Conservation (phyloP, 352 stramenopile species). For the Phytophthora kernoviae region DNA sequence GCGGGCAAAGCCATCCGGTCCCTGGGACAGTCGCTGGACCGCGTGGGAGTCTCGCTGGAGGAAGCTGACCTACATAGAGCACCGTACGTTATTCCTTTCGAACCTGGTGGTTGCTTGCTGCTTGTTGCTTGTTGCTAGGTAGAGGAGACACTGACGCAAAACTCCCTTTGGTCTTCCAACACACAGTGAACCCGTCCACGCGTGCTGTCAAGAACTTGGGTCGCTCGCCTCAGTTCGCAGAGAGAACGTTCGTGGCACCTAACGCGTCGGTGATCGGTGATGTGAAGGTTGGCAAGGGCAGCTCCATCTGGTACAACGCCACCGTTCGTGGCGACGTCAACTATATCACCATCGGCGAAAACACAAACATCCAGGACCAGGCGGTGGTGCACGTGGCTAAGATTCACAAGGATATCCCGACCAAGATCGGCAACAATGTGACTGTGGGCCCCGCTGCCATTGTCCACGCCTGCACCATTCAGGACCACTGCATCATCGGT, state of each 20-base stretch:
- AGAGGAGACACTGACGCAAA: no score
- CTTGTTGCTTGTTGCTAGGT: no score
- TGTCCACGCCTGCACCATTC: constrained; percentile 92
- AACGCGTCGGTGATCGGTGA: constrained; percentile 94
- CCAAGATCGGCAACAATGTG: constrained; percentile 92
- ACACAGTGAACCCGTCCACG: constrained; percentile 83
- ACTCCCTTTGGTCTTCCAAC: neutral
- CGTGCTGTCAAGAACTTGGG: constrained; percentile 76
- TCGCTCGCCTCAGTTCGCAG: constrained; percentile 59
- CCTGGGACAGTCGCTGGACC: constrained; percentile 85
- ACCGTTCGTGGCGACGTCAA: constrained; percentile 93
- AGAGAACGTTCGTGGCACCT: constrained; percentile 87
- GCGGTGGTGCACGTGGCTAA: constrained; percentile 95
- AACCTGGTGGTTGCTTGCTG: no score
- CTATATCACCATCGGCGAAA: constrained; percentile 92
- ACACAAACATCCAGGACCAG: constrained; percentile 94
- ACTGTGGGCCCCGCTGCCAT: constrained; percentile 87
- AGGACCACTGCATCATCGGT: constrained; percentile 93
- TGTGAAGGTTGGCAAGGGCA: constrained; percentile 90
- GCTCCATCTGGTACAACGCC: constrained; percentile 93
- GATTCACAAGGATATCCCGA: constrained; percentile 91
- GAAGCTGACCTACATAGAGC: constrained; percentile 87
- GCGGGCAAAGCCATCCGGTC: constrained; percentile 86
- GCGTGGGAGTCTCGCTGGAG: constrained; percentile 83
- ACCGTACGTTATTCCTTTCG: constrained; percentile 88